Base-by-base conservation (phyloP, 805 yeast species). In the Candida tammaniensis region DNA sequence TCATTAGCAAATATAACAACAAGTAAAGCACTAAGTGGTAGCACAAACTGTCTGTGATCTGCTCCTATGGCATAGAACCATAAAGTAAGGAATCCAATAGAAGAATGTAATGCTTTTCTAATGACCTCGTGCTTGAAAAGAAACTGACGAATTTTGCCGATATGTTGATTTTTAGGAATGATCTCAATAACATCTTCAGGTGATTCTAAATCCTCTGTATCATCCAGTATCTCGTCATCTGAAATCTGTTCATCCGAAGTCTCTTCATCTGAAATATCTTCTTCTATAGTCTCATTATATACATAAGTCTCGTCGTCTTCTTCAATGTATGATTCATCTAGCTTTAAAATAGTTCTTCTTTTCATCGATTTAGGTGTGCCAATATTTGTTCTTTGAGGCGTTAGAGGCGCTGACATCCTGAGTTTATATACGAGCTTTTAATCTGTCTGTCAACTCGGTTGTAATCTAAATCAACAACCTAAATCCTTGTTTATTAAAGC, bases 31-130 rank as follows among this genome's bases (percentile, higher is more conserved):
- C 68, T 54, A 30, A 89, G 68, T 0, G 83, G 84, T 14, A 70
- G 59, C 8, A 81, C 74, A n/a, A 89, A 74, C 40, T 75, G 71
- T 5, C 57, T 53, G 13, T 74, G 73, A 40, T 74, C 71, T 8
- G 71, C 63, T 7, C 89, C 88, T 26, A 59, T 52, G 0, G 83
- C 71, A 56, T 88, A 91, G 21, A 86, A 61, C 48, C 73, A 82
- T 24, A 93, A 59, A 2, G 97, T 81, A 27, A 89, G 47, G 43
- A 88, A 73, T 0, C 97, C 98, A 31, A 89, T 87, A 1, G 93
- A 82, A 7, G 91, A 84, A 57, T 93, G 98, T 40, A 93, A 77
- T 3, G 75, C 62, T 57, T 93, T 93, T 51, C 98, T 75, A 4
- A 95, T 94, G 12, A 93, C 66, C 59, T 93, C 98, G 53, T 93